Evolutionary conservation across 2,329 filamentous ascomycete genomes (phyloP).

Genomic region (Colletotrichum sp.): DNA sequence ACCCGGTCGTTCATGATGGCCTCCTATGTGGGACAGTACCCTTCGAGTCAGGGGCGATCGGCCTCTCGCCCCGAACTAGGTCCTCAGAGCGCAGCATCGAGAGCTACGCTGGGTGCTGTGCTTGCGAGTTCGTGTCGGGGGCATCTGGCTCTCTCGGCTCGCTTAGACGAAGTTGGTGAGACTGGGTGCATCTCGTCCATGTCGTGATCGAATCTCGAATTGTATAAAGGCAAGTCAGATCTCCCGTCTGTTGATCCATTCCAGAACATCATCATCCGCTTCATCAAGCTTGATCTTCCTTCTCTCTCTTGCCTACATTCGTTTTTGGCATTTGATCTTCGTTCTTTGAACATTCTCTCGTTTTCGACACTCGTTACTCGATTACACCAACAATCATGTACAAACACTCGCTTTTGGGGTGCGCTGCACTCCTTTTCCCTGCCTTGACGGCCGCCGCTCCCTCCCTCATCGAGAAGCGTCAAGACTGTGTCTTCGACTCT

Average conservation of each 20-base stretch:
- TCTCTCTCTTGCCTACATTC: not conserved
- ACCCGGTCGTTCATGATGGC: not conserved
- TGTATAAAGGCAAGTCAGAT: conserved; percentile 6
- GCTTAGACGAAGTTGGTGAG: not conserved
- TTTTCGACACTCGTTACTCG: conserved; percentile 6
- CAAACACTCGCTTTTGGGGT: conserved; percentile 13
- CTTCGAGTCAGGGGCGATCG: conserved; percentile 2
- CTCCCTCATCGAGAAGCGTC: conserved; percentile 11
- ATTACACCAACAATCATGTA: conserved; percentile 4
- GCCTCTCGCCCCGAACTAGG: not conserved
- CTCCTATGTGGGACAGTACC: not conserved
- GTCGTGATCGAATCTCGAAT: not conserved
- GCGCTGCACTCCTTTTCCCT: conserved; percentile 13
- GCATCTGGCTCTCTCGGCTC: not conserved
- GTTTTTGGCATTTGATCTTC: not conserved
- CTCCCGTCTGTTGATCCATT: not conserved
- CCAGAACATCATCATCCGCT: conserved; percentile 4
- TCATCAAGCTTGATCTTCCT: conserved; percentile 4
- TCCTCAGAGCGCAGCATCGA: not conserved
- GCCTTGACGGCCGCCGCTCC: conserved; percentile 10
- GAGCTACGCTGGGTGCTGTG: not conserved
- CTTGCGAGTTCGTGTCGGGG: not conserved
- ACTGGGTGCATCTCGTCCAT: not conserved
- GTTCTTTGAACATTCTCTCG: not conserved
- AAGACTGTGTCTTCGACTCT: conserved; percentile 17